Base-by-base conservation (phyloP, 805 yeast genomes). In the Lipomyces mesembrius region DNA sequence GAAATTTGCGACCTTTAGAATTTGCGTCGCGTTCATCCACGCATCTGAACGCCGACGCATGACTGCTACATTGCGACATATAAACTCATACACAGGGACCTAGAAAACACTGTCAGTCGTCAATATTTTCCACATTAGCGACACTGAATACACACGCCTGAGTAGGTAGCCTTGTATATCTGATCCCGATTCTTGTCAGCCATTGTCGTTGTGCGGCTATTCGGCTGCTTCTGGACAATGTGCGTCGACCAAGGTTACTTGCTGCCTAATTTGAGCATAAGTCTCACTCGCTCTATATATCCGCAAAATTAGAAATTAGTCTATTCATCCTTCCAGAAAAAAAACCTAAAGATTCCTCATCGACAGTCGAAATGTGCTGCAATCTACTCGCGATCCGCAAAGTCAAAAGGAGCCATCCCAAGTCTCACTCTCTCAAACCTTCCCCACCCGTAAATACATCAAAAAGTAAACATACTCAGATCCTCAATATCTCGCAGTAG, bases 21-120 rank as follows among this genome's bases (percentile, higher is more conserved):
- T 91, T 77, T 94, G 98, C 32, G 98, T 94, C 12, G 98, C 98
- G 78, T 94, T 94, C 67, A 95, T 92, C 98, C 98, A 95, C 73
- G 93, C 90, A 77, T 95, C 99, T 60, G 84, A 83, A 68, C 91
- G 88, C 65, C 98, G 83, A 73, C 98, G 85, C 98, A 95, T 95
- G 62, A 90, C 83, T 32, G 92, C 90, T 46, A 89, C 88, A 61
- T 88, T 91, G 43, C 85, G 81, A 54, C 90, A 84, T 59, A 87
- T 87, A 75, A 87, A 75, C 66, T 81, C 83, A 74, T 79, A 80
- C 25, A 81, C 83, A 25, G 82, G 80, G 55, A 80, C 82, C 78
- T 76, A 43, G n/a, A 3, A 2, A 32, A 11, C 9, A 25, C 7
- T 14, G 59, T 27, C 54, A 39, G 29, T 20, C 43, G 7, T 49